Base-by-base conservation (phyloP, 1,284 basidiomycete genomes). In the Neonothopanus nambi region DNA sequence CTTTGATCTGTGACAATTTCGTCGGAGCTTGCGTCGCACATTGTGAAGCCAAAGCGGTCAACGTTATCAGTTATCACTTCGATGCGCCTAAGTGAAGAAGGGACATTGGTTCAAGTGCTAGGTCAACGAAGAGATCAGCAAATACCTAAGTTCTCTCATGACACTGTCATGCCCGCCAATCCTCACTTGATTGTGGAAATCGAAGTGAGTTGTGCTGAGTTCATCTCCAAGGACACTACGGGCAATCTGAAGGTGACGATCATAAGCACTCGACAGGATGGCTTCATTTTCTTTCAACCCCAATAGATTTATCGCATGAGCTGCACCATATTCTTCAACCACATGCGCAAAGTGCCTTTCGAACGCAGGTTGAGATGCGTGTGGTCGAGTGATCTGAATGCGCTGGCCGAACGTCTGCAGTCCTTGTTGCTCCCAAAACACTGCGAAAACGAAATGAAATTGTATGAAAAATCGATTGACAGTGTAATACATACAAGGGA, bases 351-450 rank as follows among this genome's bases (percentile, higher is more conserved):
- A 93, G 70, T 99, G 96, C 42, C 92, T 86, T 61, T 97, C 93
- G 65, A 98, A 98, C 0, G 96, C 96, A 3, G 94, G 94, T 63
- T 98, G 94, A 0, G 95, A 95, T 4, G 95, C 93, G 59, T 93
- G 87, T 0, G 97, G 94, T n/a, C 96, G 85, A 3, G 91, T 96
- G 55, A 97, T 91, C 66, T 95, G 93, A 33, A 97, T 93, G 42
- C 85, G 82, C 58, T 95, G 93, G 38, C 92, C 89, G 63, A 97
- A 88, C 4, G 93, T 93, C 65, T 93, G 90, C 40, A 93, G 68
- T 23, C 93, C 93, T 69, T 96, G 94, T 67, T 99, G 96, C 68
- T 98, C 95, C 96, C 96, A 99, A 67, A 98, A 99, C 55, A 98
- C 89, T 93, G 65, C 54, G 48, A 48, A 52, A 48, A 42, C 52